Evolutionary conservation across 2,329 filamentous ascomycete species (phyloP).

Genomic region (Sporothrix luriei): DNA sequence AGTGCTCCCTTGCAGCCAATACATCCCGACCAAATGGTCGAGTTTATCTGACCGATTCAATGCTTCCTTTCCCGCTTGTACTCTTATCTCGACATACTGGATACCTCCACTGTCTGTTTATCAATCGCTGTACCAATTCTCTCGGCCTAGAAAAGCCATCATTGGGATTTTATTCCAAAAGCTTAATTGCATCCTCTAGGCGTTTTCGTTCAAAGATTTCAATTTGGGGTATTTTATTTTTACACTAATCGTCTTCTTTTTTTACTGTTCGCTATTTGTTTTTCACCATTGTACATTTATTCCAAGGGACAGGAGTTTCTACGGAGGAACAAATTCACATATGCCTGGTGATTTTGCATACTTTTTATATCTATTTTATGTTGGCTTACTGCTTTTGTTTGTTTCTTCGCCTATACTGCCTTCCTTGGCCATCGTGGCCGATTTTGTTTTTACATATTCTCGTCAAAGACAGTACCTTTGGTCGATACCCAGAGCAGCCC

Average conservation of each 20-base stretch:
- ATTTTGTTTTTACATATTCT: background rate
- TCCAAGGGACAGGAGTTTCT: constrained; percentile 2
- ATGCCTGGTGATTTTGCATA: background rate
- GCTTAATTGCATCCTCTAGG: constrained; percentile 27
- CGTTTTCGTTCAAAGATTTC: constrained; percentile 10
- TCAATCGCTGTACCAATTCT: background rate
- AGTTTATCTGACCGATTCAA: constrained; percentile 24
- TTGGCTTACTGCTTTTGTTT: background rate
- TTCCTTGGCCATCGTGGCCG: background rate
- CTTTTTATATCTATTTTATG: background rate
- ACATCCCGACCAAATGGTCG: constrained; percentile 30
- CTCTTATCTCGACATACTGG: background rate
- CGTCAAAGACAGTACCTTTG: constrained; percentile 25
- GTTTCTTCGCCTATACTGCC: background rate
- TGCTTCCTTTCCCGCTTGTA: background rate
- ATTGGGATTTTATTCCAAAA: background rate
- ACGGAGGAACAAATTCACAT: background rate
- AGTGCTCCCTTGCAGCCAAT: constrained; percentile 25
- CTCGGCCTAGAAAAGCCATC: constrained; percentile 17
- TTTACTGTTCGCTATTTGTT: background rate
- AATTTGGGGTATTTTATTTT: background rate
- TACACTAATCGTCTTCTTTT: background rate
- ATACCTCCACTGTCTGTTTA: constrained; percentile 19
- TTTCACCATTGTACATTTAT: constrained; percentile 8
- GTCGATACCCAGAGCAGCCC: constrained; percentile 17